A percentile compares a stretch with the other conserved stretches of the same genome.
Conservation (phyloP, 1,139 yeast species). For the Lodderomyces orthopsilosis region DNA sequence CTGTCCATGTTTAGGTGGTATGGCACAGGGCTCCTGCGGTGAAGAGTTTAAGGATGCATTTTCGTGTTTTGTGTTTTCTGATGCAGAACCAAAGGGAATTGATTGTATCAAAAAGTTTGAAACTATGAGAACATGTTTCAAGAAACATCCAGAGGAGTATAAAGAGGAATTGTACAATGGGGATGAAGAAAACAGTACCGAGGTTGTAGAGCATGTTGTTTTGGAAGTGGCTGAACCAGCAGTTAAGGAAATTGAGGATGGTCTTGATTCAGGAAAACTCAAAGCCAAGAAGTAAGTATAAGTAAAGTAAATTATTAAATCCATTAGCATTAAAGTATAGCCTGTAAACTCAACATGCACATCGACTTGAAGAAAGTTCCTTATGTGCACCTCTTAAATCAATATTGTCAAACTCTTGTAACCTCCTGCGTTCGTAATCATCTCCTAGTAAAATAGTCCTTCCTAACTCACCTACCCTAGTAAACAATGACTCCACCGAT, state of each 20-base stretch:
- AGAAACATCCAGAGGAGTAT: constrained; percentile 89
- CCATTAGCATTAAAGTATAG: background rate
- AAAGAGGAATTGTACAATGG: constrained; percentile 87
- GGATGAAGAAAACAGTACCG: constrained; percentile 39
- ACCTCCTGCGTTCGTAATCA: constrained; percentile 14
- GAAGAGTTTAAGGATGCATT: constrained; percentile 96
- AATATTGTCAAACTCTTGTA: constrained; percentile 40
- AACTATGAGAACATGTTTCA: constrained; percentile 93
- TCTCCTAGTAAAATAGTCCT: constrained; percentile 18
- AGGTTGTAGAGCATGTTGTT: constrained; percentile 13
- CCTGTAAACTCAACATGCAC: background rate
- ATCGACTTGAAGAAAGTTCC: constrained; percentile 9
- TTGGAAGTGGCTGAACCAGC: constrained; percentile 14
- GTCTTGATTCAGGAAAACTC: constrained; percentile 8
- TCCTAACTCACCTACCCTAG: constrained; percentile 45
- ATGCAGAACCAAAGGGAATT: constrained; percentile 94
- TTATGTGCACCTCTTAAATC: constrained; percentile 32
- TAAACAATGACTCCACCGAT: constrained; percentile 39
- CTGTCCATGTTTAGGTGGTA: constrained; percentile 99
- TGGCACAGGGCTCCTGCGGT: constrained; percentile 99
- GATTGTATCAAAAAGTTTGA: constrained; percentile 93
- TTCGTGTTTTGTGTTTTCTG: constrained; percentile 92
- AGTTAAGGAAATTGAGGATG: constrained; percentile 13
- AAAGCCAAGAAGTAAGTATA: constrained; percentile 6
- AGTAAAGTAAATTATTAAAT: background rate